These are phyloP conservation scores for Haplosporangium sp. DNA, from an alignment of 371 early-diverging fungal genomes.

Conservation along the genomic window DNA sequence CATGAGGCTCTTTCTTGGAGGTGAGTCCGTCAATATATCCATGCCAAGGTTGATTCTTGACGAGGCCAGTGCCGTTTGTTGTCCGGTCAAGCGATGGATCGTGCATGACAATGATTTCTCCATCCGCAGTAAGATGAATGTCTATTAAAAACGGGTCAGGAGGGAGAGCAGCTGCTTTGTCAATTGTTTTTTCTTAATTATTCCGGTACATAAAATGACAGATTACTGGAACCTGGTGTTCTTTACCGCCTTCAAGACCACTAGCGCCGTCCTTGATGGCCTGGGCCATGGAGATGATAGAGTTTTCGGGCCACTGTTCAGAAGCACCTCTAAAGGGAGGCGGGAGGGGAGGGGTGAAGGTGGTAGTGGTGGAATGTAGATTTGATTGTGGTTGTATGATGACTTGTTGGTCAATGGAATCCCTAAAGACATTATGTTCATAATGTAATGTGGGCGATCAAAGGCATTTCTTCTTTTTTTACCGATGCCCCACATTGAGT, in stretches of 20 bases:
- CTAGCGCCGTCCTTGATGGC: constrained; percentile 68
- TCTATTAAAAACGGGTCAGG: no score
- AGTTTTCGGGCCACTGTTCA: constrained; percentile 73
- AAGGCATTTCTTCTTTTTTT: constrained; percentile 6
- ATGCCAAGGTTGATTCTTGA: constrained; percentile 63
- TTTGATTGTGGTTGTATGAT: background rate
- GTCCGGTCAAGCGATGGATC: constrained; percentile 68
- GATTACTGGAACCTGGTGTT: no score
- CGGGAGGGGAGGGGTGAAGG: constrained; percentile 4
- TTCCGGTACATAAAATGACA: no score
- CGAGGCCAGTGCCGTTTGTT: constrained; percentile 65
- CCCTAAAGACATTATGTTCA: background rate
- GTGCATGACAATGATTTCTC: constrained; percentile 74
- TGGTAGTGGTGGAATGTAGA: background rate
- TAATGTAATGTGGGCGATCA: background rate
- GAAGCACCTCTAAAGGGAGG: constrained; percentile 61
- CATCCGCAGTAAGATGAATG: constrained; percentile 70
- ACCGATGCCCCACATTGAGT: constrained; percentile 52
- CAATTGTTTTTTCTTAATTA: no score
- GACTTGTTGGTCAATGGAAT: background rate
- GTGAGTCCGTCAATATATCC: constrained; percentile 68
- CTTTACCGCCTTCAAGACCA: constrained; percentile 71
- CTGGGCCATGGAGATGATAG: constrained; percentile 65
- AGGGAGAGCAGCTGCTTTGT: no score
- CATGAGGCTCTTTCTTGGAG: constrained; percentile 61